A percentile compares a stretch with the other conserved stretches of the same genome.
These are phyloP conservation scores for Tolypocladium inflatum DNA, from an alignment of 2,329 filamentous ascomycete species.

Conservation along the genomic window DNA sequence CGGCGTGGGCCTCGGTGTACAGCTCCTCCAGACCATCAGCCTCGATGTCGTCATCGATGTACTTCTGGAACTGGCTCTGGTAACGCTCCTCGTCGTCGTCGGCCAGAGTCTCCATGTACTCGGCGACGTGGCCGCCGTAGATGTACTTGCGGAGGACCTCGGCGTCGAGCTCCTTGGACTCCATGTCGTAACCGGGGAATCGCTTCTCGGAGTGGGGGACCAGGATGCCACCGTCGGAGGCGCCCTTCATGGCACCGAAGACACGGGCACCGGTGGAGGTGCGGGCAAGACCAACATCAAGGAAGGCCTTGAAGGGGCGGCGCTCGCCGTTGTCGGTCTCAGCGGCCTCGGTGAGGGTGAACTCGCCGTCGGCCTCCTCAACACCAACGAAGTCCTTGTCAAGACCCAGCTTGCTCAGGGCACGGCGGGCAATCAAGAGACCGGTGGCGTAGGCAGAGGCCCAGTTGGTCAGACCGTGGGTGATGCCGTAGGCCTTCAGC, in stretches of 20 bases:
- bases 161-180: slow-evolving; percentile 94
- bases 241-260: slow-evolving; percentile 99
- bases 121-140: slow-evolving; percentile 93
- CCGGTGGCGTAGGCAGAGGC: slow-evolving; percentile 93
- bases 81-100: slow-evolving; percentile 99
- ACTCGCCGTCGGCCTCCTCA: slow-evolving; percentile 95
- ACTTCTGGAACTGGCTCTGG: slow-evolving; percentile 96
- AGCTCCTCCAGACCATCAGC: slow-evolving; percentile 95
- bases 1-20: slow-evolving; percentile 88
- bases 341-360: slow-evolving; percentile 85
- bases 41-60: slow-evolving; percentile 94
- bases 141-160: slow-evolving; percentile 99
- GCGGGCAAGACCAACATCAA: slow-evolving; percentile 93
- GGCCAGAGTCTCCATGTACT: slow-evolving; percentile 99
- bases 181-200: slow-evolving; percentile 97
- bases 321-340: slow-evolving; percentile 87
- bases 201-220: slow-evolving; percentile 98
- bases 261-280: slow-evolving; percentile 98
- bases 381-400: slow-evolving; percentile 92
- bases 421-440: slow-evolving; percentile 92
- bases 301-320: slow-evolving; percentile 98
- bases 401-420: slow-evolving; percentile 92
- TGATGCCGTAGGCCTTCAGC: slow-evolving; percentile 94
- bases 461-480: slow-evolving; percentile 99
- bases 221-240: slow-evolving; percentile 93